Conservation (phyloP, 306 rosid species). For the Cicer chorassanicum region DNA sequence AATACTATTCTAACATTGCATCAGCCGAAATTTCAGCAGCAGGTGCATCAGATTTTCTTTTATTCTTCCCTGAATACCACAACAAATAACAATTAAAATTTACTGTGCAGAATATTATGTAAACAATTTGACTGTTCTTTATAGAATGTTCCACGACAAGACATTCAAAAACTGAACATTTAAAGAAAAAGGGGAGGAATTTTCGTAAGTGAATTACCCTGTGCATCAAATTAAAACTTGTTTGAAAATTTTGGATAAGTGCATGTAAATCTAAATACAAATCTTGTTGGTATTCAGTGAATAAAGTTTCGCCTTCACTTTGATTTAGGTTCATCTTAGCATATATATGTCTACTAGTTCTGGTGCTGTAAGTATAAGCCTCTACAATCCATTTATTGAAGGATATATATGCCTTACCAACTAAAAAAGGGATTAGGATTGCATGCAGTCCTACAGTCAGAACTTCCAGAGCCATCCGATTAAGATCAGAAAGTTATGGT, state of each 20-base stretch:
- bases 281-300: not conserved
- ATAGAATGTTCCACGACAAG: not conserved
- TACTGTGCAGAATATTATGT: not conserved
- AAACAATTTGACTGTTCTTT: constrained; percentile 14
- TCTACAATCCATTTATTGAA: not conserved
- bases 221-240: not conserved
- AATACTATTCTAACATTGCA: constrained; percentile 61
- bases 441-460: too few species aligned
- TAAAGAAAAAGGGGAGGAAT: not conserved
- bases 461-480: too few species aligned
- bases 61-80: constrained; percentile 60
- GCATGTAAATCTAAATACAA: constrained; percentile 17
- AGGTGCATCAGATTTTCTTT: constrained; percentile 56
- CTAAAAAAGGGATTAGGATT: too few species aligned
- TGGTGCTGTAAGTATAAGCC: not conserved
- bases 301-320: constrained; percentile 3
- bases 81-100: constrained; percentile 29
- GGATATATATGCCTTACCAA: not conserved
- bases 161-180: not conserved
- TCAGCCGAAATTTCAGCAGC: constrained; percentile 56
- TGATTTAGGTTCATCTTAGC: not conserved
- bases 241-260: not conserved
- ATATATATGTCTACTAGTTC: constrained; percentile 6
- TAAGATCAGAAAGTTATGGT: too few species aligned
- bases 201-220: not conserved